phyloP scores from a whole-genome alignment of 2,329 filamentous ascomycete genomes.

The Escovopsis sp. region DNA sequence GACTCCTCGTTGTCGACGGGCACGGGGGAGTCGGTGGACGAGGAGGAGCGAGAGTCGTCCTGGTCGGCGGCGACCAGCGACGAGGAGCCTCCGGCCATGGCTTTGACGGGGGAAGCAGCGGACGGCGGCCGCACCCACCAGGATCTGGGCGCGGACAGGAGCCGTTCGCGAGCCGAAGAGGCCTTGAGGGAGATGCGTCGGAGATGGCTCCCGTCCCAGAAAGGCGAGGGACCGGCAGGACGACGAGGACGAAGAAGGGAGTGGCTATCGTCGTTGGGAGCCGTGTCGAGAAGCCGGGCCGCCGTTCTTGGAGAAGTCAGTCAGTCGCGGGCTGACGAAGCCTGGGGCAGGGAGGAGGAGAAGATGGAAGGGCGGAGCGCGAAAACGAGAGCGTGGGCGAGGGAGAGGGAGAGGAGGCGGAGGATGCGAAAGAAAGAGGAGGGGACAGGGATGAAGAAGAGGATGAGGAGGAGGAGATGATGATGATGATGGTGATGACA shows the following conservation, averaged over 20 bases:
- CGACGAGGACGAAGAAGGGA: not conserved
- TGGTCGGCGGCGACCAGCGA: conserved; percentile 17
- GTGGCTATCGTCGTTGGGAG: not conserved
- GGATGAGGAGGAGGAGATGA: no score
- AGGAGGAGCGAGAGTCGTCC: conserved; percentile 42
- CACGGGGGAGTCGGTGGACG: conserved; percentile 60
- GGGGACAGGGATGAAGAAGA: no score
- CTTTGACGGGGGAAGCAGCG: conserved; percentile 1
- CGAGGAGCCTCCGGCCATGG: conserved; percentile 3
- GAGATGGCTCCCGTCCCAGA: not conserved
- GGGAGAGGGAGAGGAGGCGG: no score
- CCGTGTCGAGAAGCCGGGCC: not conserved
- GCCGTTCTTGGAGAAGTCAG: not conserved
- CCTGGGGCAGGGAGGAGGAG: not conserved
- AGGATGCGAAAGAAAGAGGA: no score
- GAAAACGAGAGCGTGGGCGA: no score
- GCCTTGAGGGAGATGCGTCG: not conserved
- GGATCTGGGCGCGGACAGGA: not conserved
- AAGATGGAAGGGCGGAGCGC: not conserved
- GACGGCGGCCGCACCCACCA: conserved; percentile 1
- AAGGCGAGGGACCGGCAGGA: not conserved
- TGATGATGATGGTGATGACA: no score
- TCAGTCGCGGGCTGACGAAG: not conserved
- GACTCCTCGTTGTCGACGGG: conserved; percentile 79
- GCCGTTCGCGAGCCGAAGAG: not conserved